phyloP scores from a whole-genome alignment of 805 yeast species.

The Ogataea angusta region DNA sequence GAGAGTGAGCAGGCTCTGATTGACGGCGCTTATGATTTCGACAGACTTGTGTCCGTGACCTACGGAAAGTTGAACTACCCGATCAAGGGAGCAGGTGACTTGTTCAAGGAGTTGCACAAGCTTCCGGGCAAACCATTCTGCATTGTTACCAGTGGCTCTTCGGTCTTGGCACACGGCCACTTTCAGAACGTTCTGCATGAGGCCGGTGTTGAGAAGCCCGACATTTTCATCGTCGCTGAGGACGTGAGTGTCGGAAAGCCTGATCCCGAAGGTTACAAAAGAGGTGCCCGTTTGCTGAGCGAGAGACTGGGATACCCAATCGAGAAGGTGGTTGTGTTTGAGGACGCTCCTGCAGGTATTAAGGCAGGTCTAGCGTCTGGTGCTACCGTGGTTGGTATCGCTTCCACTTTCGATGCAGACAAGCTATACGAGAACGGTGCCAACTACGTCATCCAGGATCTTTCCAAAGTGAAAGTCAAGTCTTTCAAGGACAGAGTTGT shows the following conservation, averaged over 20 bases:
- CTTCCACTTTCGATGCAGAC: constrained; percentile 71
- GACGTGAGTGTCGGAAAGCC: constrained; percentile 81
- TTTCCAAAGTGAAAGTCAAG: constrained; percentile 57
- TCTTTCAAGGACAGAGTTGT: constrained; percentile 45
- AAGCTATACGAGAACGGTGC: constrained; percentile 75
- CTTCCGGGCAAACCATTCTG: constrained; percentile 68
- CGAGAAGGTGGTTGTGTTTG: constrained; percentile 61
- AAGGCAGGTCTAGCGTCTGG: constrained; percentile 82
- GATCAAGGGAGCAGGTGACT: constrained; percentile 70
- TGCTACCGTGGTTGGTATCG: constrained; percentile 78
- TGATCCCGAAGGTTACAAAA: constrained; percentile 76
- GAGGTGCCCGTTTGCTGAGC: constrained; percentile 48
- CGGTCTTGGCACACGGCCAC: constrained; percentile 76
- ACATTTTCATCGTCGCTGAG: constrained; percentile 78
- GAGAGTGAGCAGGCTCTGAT: constrained; percentile 15
- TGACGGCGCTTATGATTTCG: constrained; percentile 38
- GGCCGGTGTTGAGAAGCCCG: constrained; percentile 49
- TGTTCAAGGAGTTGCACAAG: constrained; percentile 46
- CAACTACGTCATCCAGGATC: constrained; percentile 74
- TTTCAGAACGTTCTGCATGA: constrained; percentile 58
- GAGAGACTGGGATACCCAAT: constrained; percentile 30
- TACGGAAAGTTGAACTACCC: constrained; percentile 72
- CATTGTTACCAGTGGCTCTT: constrained; percentile 82
- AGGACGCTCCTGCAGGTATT: constrained; percentile 89
- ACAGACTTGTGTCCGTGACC: constrained; percentile 65